Percentiles rank a stretch among this genome's conserved stretches.
Evolutionary conservation across 2,329 filamentous ascomycete species (phyloP).

Genomic region (Botrytis pseudocinerea): DNA sequence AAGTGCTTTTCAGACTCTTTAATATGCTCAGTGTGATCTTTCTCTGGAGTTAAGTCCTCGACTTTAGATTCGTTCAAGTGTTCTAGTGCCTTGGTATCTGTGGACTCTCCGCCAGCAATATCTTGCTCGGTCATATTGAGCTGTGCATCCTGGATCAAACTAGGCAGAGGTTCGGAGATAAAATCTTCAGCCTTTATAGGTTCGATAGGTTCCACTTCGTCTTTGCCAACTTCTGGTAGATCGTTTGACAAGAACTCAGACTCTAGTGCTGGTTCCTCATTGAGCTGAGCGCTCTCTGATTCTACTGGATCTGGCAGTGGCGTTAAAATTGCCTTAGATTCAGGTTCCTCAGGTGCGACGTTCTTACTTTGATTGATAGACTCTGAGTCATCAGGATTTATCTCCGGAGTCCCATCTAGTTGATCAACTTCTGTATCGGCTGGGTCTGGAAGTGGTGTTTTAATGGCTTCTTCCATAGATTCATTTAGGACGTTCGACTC

Average conservation of each 20-base stretch:
- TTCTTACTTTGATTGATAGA: background rate
- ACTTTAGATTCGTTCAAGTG: background rate
- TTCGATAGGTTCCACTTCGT: background rate
- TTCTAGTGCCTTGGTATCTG: background rate
- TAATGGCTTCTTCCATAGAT: background rate
- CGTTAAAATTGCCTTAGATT: background rate
- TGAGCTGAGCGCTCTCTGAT: background rate
- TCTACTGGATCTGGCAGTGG: background rate
- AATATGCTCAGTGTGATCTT: background rate
- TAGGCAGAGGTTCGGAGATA: background rate
- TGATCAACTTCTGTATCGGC: background rate
- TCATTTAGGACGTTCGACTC: background rate
- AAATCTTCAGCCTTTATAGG: background rate
- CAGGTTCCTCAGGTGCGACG: background rate
- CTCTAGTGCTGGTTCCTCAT: background rate
- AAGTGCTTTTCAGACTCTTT: background rate
- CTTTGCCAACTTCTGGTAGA: background rate
- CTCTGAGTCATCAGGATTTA: background rate
- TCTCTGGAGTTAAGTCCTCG: background rate
- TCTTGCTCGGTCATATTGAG: background rate
- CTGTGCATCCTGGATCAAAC: background rate
- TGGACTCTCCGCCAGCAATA: background rate
- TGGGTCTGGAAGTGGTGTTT: background rate
- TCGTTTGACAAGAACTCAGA: background rate
- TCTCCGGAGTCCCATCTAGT: background rate